Conservation (phyloP, 2,329 filamentous ascomycete genomes). For the Curvularia verruculosa region DNA sequence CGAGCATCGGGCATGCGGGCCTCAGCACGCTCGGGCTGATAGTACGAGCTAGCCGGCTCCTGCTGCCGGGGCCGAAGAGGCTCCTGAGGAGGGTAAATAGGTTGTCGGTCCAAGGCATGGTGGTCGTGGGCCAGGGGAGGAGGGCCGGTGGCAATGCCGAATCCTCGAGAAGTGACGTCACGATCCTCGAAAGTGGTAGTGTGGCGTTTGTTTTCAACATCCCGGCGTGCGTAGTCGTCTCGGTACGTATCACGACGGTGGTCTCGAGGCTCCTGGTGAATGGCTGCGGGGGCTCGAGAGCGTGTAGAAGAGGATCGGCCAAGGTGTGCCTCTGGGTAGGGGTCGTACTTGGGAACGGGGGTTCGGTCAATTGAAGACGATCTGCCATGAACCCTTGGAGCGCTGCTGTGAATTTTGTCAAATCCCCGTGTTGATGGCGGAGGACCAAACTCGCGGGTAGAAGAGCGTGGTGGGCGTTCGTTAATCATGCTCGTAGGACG, state of each 20-base stretch:
- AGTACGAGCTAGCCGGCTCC: constrained; percentile 29
- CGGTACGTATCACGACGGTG: constrained; percentile 49
- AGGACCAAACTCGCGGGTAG: constrained; percentile 54
- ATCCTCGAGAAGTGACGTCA: constrained; percentile 55
- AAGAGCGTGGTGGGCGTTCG: constrained; percentile 46
- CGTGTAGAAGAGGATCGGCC: constrained; percentile 49
- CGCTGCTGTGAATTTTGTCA: constrained; percentile 64
- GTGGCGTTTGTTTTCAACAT: constrained; percentile 49
- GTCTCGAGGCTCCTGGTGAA: constrained; percentile 56
- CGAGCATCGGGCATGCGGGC: constrained; percentile 41
- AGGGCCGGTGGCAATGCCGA: constrained; percentile 50
- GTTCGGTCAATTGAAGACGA: constrained; percentile 42
- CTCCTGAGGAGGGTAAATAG: constrained; percentile 32
- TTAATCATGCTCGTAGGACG: constrained; percentile 55
- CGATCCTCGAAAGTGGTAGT: constrained; percentile 48
- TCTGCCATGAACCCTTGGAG: constrained; percentile 31
- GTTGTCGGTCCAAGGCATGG: constrained; percentile 49
- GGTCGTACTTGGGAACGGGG: constrained; percentile 41
- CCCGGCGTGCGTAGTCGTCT: constrained; percentile 54
- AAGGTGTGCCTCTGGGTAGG: constrained; percentile 47
- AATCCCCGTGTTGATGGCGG: constrained; percentile 74
- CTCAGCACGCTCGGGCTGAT: constrained; percentile 37
- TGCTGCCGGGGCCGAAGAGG: constrained; percentile 21
- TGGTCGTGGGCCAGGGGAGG: constrained; percentile 37
- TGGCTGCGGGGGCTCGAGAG: constrained; percentile 50